Evolutionary conservation across 2,329 filamentous ascomycete genomes (phyloP).

Genomic region (Penicillium sp.): DNA sequence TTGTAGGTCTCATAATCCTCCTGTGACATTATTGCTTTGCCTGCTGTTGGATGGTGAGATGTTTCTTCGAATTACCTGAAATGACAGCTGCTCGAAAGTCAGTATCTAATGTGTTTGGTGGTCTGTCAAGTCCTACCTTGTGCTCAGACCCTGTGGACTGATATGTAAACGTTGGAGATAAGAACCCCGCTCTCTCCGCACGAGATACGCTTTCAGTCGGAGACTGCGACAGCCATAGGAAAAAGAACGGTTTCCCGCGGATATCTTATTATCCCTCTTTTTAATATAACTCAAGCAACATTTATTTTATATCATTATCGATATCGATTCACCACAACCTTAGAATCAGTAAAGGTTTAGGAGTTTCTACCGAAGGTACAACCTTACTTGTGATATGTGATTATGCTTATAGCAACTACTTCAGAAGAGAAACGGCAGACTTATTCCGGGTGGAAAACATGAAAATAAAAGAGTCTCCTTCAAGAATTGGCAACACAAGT

Average conservation of each 20-base stretch:
- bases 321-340: background rate
- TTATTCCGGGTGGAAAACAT: no score
- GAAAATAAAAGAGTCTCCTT: no score
- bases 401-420: background rate
- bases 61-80: background rate
- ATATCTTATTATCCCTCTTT: background rate
- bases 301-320: background rate
- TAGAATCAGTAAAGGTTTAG: background rate
- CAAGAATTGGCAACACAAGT: no score
- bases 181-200: conserved; percentile 4
- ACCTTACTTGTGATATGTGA: no score
- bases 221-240: background rate
- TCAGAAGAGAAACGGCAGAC: background rate
- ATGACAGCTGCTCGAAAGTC: background rate
- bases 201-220: background rate
- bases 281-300: background rate
- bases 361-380: no score
- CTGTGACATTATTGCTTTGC: conserved; percentile 14
- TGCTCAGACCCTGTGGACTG: background rate
- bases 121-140: background rate
- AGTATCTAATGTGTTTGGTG: background rate
- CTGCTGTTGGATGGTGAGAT: background rate
- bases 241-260: background rate
- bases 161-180: background rate
- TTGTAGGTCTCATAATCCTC: conserved; percentile 53